phyloP scores from a whole-genome alignment of 2,329 filamentous ascomycete species.

The Phyllosticta citriasiana region DNA sequence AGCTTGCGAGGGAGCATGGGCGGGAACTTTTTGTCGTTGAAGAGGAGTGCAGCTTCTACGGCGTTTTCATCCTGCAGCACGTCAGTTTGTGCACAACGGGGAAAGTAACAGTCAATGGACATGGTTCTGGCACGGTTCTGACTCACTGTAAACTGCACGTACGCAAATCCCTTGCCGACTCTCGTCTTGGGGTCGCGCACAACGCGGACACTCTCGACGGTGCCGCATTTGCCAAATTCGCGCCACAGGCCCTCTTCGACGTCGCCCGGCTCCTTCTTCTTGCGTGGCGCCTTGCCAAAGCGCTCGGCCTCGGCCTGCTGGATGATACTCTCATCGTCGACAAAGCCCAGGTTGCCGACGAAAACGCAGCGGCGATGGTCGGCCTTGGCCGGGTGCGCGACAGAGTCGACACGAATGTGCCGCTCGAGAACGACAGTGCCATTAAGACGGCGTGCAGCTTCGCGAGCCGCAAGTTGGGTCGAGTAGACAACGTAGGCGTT shows the following conservation, averaged over 20 bases:
- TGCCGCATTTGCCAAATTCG: slow-evolving; percentile 66
- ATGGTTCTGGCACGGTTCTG: not conserved
- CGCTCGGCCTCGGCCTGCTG: slow-evolving; percentile 52
- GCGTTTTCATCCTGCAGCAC: slow-evolving; percentile 60
- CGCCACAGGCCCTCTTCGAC: slow-evolving; percentile 89
- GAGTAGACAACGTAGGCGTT: slow-evolving; percentile 93
- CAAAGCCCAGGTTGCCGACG: slow-evolving; percentile 90
- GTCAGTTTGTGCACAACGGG: not conserved
- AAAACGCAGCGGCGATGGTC: slow-evolving; percentile 91
- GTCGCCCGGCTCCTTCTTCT: slow-evolving; percentile 63
- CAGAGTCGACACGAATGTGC: slow-evolving; percentile 81
- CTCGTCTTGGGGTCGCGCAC: slow-evolving; percentile 81
- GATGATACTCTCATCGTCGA: slow-evolving; percentile 75
- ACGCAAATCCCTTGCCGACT: slow-evolving; percentile 93
- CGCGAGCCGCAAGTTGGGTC: slow-evolving; percentile 61
- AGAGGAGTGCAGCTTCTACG: slow-evolving; percentile 81
- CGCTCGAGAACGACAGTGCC: slow-evolving; percentile 74
- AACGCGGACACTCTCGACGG: slow-evolving; percentile 86
- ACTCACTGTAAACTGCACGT: slow-evolving; percentile 79
- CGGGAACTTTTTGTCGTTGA: slow-evolving; percentile 85
- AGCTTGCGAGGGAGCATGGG: slow-evolving; percentile 85
- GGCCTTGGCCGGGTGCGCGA: slow-evolving; percentile 73
- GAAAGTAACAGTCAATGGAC: not conserved
- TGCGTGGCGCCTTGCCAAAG: slow-evolving; percentile 61
- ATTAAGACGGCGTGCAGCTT: slow-evolving; percentile 69